Evolutionary conservation across 345 rosid genomes (phyloP).

Genomic region (Moringa oleifera): DNA sequence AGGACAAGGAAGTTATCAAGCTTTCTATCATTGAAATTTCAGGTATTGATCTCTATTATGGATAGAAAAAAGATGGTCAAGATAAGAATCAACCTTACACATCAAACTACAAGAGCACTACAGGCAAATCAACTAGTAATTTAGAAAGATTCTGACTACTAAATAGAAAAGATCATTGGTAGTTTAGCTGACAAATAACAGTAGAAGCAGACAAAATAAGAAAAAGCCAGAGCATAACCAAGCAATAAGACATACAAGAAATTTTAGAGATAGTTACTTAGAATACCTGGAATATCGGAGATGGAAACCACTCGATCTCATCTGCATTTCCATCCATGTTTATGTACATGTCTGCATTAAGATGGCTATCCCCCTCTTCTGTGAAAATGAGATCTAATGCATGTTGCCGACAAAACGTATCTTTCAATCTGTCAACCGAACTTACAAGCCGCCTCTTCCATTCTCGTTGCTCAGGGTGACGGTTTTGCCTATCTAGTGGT

Average conservation of each 20-base stretch:
- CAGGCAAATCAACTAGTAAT: no score
- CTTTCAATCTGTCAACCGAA: constrained; percentile 86
- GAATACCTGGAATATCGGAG: constrained; percentile 87
- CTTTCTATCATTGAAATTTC: no score
- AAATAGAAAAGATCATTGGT: no score
- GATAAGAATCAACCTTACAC: no score
- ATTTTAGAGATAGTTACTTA: background rate
- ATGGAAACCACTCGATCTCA: constrained; percentile 81
- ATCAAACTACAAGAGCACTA: no score
- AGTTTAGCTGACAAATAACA: no score
- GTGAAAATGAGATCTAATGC: constrained; percentile 96
- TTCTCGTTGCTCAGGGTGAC: constrained; percentile 98
- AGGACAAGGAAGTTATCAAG: no score
- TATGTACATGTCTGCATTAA: constrained; percentile 86
- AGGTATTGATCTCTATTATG: no score
- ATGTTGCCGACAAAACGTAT: constrained; percentile 92
- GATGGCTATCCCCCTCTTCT: constrained; percentile 95
- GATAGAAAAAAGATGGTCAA: no score
- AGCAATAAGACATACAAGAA: background rate
- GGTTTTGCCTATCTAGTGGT: constrained; percentile 82
- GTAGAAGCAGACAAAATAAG: background rate
- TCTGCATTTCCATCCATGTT: constrained; percentile 74
- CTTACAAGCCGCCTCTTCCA: constrained; percentile 87
- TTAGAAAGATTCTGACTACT: no score
- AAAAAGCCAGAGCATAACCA: background rate